Base-by-base conservation (phyloP, 768 basidiomycete species). In the Russula vinacea region DNA sequence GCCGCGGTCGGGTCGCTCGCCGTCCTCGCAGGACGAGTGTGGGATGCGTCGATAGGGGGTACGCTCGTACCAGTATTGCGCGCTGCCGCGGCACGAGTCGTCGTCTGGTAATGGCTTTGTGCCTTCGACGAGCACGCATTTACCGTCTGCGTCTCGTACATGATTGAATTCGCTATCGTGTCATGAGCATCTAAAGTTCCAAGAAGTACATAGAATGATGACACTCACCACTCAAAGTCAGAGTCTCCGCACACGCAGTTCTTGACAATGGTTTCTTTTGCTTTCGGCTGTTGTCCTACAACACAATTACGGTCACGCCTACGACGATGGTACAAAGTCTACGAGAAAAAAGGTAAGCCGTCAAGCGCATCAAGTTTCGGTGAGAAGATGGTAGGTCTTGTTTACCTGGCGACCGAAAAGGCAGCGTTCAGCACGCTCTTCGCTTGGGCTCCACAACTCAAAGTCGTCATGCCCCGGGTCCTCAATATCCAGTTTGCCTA, bases 361-460 rank as follows among this genome's bases (percentile, higher is more conserved):
- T 44, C 24, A n/a, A n/a, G n/a, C n/a, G n/a, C n/a, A n/a, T n/a
- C n/a, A 42, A 52, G 17, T 19, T 51, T 10, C 39, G 22, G 19
- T 16, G 13, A 1, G 40, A 17, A 37, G 9, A 19, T 3, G n/a
- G 11, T 9, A 6, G 24, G 32, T 16, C 0, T 33, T 7, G 64
- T 76, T 45, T 57, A 92, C 93, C 83, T 92, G 90, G 63, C 90
- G 83, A 24, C 97, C 97, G 68, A 98, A 99, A 32, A 98, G 77
- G 75, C 97, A 99, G 9, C 79, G 78, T 71, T 98, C 94, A 39
- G 82, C 77, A n/a, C 97, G 84, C 52, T 86, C 87, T 71, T 95
- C 89, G 62, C 90, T 92, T 0, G 96, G 97, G 72, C 90, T 94
- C 97, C 97, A 98, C 1, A 97, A 76, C 73, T 98, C 95, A 72